These are phyloP conservation scores for Aspergillus nomiae DNA, from an alignment of 2,329 filamentous ascomycete genomes.

Conservation along the genomic window DNA sequence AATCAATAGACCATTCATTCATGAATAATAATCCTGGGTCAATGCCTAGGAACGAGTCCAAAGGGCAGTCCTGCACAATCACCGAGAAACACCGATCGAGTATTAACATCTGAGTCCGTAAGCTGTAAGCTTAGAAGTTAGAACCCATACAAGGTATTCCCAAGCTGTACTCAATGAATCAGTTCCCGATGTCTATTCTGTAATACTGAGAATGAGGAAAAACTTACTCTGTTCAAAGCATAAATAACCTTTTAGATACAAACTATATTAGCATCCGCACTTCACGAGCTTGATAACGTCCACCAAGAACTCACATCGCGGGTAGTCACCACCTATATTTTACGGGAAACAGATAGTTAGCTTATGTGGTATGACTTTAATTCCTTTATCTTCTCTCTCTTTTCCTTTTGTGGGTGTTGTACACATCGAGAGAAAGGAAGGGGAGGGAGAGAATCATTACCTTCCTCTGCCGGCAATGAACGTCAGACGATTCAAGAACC, in stretches of 20 bases:
- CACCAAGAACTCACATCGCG: conserved; percentile 17
- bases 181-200: neutral
- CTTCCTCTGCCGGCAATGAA: conserved; percentile 6
- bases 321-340: conserved; percentile 15
- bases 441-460: conserved; percentile 9
- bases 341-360: neutral
- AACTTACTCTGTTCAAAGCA: conserved; percentile 17
- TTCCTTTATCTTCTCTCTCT: neutral
- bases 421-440: neutral
- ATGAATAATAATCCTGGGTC: neutral
- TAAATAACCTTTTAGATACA: conserved; percentile 14
- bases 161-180: conserved; percentile 14
- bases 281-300: neutral
- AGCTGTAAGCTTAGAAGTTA: neutral
- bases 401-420: neutral
- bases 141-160: conserved; percentile 19
- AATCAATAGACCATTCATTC: conserved; percentile 1
- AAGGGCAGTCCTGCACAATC: neutral
- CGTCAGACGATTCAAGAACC: conserved; percentile 22
- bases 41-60: neutral
- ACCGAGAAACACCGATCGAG: too few species aligned
- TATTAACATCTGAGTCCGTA: too few species aligned
- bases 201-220: neutral
- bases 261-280: neutral
- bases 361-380: neutral